A percentile compares a stretch with the other conserved stretches of the same genome.
phyloP scores from a whole-genome alignment of 2,329 filamentous ascomycete species.

The Harringtonia aguacate region DNA sequence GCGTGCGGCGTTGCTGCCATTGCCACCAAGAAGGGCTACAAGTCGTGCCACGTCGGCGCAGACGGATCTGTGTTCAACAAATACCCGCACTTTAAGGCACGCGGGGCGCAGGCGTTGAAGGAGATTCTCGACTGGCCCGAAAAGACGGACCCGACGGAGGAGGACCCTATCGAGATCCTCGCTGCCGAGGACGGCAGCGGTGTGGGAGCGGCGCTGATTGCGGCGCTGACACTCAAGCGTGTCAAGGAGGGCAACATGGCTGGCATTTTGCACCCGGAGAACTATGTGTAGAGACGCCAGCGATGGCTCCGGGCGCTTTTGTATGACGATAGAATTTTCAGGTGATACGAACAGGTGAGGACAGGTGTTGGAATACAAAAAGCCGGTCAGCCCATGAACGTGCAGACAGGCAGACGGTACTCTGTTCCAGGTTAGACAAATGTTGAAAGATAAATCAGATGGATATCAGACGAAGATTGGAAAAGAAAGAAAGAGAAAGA shows the following conservation, averaged over 20 bases:
- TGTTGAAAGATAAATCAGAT: not conserved
- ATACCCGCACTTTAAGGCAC: slow-evolving; percentile 94
- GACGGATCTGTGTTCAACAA: slow-evolving; percentile 99
- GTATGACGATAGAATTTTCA: not conserved
- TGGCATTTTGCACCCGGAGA: slow-evolving; percentile 55
- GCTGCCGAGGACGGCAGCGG: slow-evolving; percentile 92
- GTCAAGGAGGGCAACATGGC: slow-evolving; percentile 52
- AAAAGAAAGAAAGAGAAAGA: slow-evolving; percentile 2
- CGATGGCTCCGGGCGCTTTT: no score
- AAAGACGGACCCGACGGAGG: slow-evolving; percentile 56
- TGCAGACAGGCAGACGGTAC: slow-evolving; percentile 66
- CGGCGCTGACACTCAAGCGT: slow-evolving; percentile 56
- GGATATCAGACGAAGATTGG: slow-evolving; percentile 8
- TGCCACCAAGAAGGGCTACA: slow-evolving; percentile 88
- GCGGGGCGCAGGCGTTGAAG: slow-evolving; percentile 77
- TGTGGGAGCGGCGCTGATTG: slow-evolving; percentile 94
- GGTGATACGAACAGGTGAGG: no score
- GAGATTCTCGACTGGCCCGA: slow-evolving; percentile 94
- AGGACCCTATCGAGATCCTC: slow-evolving; percentile 79
- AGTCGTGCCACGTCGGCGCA: slow-evolving; percentile 84
- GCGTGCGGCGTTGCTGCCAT: slow-evolving; percentile 94
- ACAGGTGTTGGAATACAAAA: not conserved
- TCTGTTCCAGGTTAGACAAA: slow-evolving; percentile 27
- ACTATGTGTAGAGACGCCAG: no score
- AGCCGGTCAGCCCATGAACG: slow-evolving; percentile 50